Base-by-base conservation (phyloP, 371 early-diverging fungal genomes). In the Zopfochytrium polystomum region DNA sequence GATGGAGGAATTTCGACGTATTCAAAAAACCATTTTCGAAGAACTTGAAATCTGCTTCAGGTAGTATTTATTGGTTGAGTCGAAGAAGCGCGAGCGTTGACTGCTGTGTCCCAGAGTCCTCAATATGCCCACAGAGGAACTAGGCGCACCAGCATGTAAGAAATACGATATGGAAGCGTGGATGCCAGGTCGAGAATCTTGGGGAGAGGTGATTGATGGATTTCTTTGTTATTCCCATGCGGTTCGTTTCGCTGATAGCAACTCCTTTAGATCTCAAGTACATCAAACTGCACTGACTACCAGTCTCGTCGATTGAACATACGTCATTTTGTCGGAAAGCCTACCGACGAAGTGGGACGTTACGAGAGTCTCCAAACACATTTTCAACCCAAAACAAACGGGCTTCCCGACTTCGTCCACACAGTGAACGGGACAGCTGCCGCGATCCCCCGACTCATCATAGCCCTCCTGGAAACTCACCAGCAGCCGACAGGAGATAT, bases 241-340 rank as follows among this genome's bases (percentile, higher is more conserved):
- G n/a, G 23, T 34, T 30, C 81, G 83, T 63, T 33, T 33, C 6
- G 55, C 34, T 7, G 26, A 58, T 11, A 29, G 30, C 15, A 15
- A 25, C 13, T 49, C 7, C n/a, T 1, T 6, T 42, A 70, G 70
- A 75, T 71, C 20, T 71, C 74, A 33, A 70, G 71, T 58, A 56
- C 74, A 0, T 93, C 93, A 60, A 99, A 99, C 88, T 99, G 99
- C 81, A 99, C 99, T 15, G 99, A 99, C 67, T 87, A 83, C 68
- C 88, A 87, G 64, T 72, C 80, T 3, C 70, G 88, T 62, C 82
- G 89, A 52, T 82, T 99, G 23, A 95, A 98, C 73, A 98, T 99
- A 72, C 88, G 97, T 57, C 93, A 93, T 67, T 67, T 63, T 30
- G 25, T 42, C 25, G 20, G 6, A 1, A 26, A 20, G 7, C 18